A percentile compares a stretch with the other conserved stretches of the same genome.
These are phyloP conservation scores for Aspergillus luchuensis DNA, from an alignment of 2,329 filamentous ascomycete species.

Conservation along the genomic window DNA sequence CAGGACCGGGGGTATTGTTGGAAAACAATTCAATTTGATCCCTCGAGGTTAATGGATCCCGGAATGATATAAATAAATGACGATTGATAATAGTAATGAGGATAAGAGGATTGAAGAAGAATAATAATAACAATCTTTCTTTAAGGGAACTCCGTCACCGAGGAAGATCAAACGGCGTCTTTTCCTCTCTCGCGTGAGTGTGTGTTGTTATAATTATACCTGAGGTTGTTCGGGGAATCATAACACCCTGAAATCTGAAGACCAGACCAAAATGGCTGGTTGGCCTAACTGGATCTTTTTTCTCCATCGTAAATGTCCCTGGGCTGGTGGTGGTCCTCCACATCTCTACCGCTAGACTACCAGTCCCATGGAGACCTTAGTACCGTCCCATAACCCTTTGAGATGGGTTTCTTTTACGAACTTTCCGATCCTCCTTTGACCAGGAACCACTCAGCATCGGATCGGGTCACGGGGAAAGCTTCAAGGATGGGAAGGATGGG, in stretches of 20 bases:
- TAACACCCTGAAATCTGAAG: constrained; percentile 10
- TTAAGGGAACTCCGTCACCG: neutral
- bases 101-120: no score
- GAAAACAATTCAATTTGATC: neutral
- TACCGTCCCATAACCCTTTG: constrained; percentile 7
- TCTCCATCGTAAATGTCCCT: constrained; percentile 10
- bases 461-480: constrained; percentile 2
- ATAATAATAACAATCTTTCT: no score
- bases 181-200: neutral
- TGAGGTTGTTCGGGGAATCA: neutral
- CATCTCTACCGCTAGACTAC: constrained; percentile 20
- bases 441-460: constrained; percentile 6
- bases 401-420: constrained; percentile 11
- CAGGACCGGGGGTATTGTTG: neutral
- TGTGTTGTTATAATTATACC: constrained; percentile 5
- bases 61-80: neutral
- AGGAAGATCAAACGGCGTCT: neutral
- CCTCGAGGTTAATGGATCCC: neutral
- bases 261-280: constrained; percentile 9
- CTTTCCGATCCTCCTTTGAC: constrained; percentile 12
- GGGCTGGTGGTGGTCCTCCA: constrained; percentile 17
- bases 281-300: constrained; percentile 7
- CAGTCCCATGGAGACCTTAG: constrained; percentile 16
- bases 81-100: no score
- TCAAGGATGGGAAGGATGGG: neutral